Conservation (phyloP, 2,329 filamentous ascomycete species). For the Epichloe sp. region DNA sequence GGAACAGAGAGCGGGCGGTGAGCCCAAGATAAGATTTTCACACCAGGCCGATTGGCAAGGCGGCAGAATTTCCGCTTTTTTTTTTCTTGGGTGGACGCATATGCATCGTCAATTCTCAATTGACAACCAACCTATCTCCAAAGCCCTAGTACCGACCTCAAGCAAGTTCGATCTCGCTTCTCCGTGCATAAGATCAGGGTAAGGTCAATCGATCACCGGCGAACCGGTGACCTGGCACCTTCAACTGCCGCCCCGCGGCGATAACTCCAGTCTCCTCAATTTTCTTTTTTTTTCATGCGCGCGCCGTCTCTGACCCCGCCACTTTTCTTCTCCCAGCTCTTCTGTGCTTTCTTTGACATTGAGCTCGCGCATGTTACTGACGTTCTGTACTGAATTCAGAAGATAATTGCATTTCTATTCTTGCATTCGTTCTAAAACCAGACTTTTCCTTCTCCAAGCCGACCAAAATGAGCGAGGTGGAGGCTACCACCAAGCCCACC, state of each 20-base stretch:
- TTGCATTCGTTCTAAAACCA: neutral
- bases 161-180: neutral
- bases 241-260: neutral
- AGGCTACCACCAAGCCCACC: slow-evolving; percentile 12
- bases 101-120: neutral
- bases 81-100: neutral
- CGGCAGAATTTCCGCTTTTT: slow-evolving; percentile 7
- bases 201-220: neutral
- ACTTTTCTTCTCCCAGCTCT: neutral
- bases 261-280: neutral
- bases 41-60: neutral
- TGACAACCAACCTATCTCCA: neutral
- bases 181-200: neutral
- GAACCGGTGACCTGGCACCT: neutral
- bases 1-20: slow-evolving; percentile 2
- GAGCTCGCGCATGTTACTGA: neutral
- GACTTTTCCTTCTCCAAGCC: neutral
- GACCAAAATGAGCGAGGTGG: slow-evolving; percentile 9
- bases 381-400: neutral
- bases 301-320: neutral
- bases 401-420: neutral
- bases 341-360: neutral
- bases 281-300: neutral
- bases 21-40: neutral
- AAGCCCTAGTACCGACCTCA: neutral